Base-by-base conservation (phyloP, 2,329 filamentous ascomycete genomes). In the Coniochaeta sp. region DNA sequence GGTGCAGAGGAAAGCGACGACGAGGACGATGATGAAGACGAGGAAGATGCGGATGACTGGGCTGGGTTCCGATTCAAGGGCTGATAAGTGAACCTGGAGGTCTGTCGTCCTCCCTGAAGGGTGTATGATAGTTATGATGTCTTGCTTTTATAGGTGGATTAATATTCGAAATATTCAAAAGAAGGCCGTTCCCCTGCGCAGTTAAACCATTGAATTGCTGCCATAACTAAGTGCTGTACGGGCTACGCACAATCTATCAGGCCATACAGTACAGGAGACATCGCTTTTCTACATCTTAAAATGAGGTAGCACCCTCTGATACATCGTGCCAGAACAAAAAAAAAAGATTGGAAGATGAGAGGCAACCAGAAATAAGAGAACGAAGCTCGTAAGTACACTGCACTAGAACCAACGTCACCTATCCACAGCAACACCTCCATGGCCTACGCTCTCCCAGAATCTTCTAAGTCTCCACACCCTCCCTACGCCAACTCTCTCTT, bases 371-470 rank as follows among this genome's bases (percentile, higher is more conserved):
- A 33, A 33, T 6, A 33, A 33, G 11, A 33, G 14, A 40, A 40
- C 9, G 38, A 7, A n/a, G 38, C 17, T n/a, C 9, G n/a, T 17
- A 4, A 7, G 38, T n/a, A 11, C 38, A 40, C 38, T 40, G 16
- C 5, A 17, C 38, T 12, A 12, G 17, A 38, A 36, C 17, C 9
- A 9, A 1, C 38, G 17, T 40, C 38, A 40, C 38, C 43, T 24
- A 12, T 47, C 14, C 19, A 6, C 43, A 12, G n/a, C 43, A 22
- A 47, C 19, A 7, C 14, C 19, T 12, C 43, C 43, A 47, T 40
- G 38, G 1, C 79, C 77, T 36, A 89, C 75, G 24, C 78, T 77
- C 72, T 90, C 88, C 86, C 87, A 90, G 68, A 88, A 89, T 62
- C 78, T 77, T 67, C 81, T 81, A 60, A 90, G 69, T 24, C 81